Conservation (phyloP, 495 filamentous ascomycete species). For the Aspergillus mulundensis region DNA sequence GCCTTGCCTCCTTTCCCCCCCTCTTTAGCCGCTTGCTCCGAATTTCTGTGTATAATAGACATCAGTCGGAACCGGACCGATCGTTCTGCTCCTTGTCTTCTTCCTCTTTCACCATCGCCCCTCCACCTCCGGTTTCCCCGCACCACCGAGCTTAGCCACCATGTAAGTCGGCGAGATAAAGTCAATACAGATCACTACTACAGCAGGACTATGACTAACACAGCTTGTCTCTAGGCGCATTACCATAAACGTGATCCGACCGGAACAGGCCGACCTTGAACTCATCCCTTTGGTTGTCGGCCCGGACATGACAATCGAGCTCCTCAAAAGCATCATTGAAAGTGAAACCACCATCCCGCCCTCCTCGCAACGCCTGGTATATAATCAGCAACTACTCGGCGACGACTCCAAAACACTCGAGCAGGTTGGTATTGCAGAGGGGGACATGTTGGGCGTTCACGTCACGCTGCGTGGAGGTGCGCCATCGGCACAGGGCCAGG, state of each 20-base stretch:
- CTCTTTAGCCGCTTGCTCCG: not conserved
- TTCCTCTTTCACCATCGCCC: not conserved
- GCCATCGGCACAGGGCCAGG: constrained; percentile 14
- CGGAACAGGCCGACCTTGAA: constrained; percentile 68
- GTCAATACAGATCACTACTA: not conserved
- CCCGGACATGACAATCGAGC: constrained; percentile 76
- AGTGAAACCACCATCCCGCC: constrained; percentile 55
- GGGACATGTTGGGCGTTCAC: constrained; percentile 88
- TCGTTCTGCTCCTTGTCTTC: constrained; percentile 1
- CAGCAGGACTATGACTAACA: not conserved
- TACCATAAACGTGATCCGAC: constrained; percentile 78
- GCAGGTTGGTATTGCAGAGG: constrained; percentile 77
- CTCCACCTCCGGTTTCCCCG: constrained; percentile 17
- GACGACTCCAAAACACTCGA: constrained; percentile 76
- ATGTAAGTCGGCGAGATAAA: constrained; percentile 15
- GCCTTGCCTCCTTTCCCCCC: not conserved
- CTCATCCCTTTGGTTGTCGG: constrained; percentile 81
- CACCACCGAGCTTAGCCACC: constrained; percentile 13
- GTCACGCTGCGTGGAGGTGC: constrained; percentile 41
- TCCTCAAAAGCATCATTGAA: constrained; percentile 79
- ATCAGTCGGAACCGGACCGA: not conserved
- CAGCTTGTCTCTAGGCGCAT: constrained; percentile 55
- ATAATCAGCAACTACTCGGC: constrained; percentile 78
- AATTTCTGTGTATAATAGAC: constrained; percentile 1
- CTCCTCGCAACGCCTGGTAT: constrained; percentile 60